Evolutionary conservation across 106 monocot genomes (phyloP).

Genomic region (Triglochin maritima): DNA sequence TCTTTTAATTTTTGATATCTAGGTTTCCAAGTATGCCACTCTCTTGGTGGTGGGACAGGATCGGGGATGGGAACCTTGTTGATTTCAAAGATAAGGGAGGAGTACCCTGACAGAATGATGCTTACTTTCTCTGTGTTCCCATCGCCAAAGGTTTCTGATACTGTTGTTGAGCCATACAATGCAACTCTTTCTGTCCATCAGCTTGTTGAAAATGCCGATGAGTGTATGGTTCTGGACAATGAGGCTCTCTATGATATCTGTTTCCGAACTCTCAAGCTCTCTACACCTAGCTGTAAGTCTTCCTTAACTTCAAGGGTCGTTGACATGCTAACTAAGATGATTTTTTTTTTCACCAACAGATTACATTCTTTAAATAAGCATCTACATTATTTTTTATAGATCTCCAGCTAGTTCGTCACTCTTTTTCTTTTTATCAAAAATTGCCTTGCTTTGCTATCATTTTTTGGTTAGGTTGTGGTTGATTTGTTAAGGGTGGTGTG

Average conservation of each 20-base stretch:
- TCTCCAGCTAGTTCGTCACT: no score
- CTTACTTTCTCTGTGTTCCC: conserved; percentile 25
- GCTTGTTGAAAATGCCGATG: conserved; percentile 25
- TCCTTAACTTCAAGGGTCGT: background rate
- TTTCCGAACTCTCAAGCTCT: conserved; percentile 20
- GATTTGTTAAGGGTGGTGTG: no score
- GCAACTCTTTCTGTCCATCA: conserved; percentile 24
- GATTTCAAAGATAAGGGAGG: conserved; percentile 24
- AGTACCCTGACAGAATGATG: conserved; percentile 28
- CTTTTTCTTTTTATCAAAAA: no score
- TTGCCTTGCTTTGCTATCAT: no score
- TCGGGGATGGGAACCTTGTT: conserved; percentile 23
- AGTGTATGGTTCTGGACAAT: conserved; percentile 25
- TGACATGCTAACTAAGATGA: no score
- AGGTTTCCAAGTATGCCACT: conserved; percentile 26
- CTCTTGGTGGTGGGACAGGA: conserved; percentile 23
- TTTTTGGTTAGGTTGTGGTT: no score
- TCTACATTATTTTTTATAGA: no score
- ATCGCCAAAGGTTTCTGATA: conserved; percentile 22
- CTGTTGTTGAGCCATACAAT: conserved; percentile 22
- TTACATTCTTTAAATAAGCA: no score
- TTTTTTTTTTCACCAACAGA: no score
- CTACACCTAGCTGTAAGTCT: conserved; percentile 24
- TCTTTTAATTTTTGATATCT: background rate
- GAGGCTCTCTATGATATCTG: conserved; percentile 26